Evolutionary conservation across 176 grass and related monocot species (phyloP).

Genomic region (Oryza meridionalis): DNA sequence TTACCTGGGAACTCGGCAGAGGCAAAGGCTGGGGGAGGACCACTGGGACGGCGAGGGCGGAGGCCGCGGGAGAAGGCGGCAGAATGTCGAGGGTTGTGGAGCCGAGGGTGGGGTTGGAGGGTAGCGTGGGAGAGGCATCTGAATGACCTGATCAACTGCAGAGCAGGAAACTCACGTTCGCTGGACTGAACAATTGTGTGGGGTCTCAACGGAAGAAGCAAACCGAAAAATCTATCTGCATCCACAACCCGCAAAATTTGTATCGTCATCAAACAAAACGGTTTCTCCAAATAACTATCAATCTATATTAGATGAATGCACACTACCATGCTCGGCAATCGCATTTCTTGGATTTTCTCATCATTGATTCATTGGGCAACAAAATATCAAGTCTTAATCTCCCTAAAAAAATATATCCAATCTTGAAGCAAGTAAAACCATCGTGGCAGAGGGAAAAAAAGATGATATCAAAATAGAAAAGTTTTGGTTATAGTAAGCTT

Average conservation of each 20-base stretch:
- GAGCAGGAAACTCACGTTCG: too few species aligned
- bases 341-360: too few species aligned
- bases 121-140: neutral
- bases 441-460: neutral
- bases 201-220: too few species aligned
- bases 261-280: too few species aligned
- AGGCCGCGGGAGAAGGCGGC: neutral
- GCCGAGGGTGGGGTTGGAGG: neutral
- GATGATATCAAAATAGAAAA: neutral
- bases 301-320: too few species aligned
- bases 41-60: neutral
- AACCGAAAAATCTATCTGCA: too few species aligned
- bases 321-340: neutral
- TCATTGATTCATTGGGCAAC: neutral
- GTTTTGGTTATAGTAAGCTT: neutral
- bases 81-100: neutral
- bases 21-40: constrained; percentile 17
- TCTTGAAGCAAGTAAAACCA: neutral
- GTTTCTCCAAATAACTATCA: too few species aligned
- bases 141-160: too few species aligned
- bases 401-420: neutral
- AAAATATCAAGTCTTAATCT: neutral
- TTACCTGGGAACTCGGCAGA: constrained; percentile 51
- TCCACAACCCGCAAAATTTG: too few species aligned
- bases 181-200: too few species aligned